A percentile compares a stretch with the other conserved stretches of the same genome.
These are phyloP conservation scores for Talaromyces sp. DNA, from an alignment of 2,329 filamentous ascomycete species.

Conservation along the genomic window DNA sequence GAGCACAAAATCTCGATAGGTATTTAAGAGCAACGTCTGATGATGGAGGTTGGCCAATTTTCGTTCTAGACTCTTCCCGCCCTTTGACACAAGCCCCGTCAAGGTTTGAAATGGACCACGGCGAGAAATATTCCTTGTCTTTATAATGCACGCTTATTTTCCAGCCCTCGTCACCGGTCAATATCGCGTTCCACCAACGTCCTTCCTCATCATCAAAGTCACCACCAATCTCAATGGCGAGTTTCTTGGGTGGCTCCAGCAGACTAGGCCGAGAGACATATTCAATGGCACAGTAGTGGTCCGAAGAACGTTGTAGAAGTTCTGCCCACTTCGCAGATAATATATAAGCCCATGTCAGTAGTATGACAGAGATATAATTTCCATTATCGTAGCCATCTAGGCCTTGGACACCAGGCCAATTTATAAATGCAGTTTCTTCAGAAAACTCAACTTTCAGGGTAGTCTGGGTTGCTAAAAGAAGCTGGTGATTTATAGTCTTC, in stretches of 20 bases:
- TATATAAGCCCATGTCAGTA: constrained; percentile 23
- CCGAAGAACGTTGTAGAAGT: constrained; percentile 15
- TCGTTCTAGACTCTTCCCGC: not conserved
- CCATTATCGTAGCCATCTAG: constrained; percentile 14
- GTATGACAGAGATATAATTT: constrained; percentile 19
- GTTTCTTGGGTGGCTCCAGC: no score
- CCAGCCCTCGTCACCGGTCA: not conserved
- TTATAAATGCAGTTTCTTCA: not conserved
- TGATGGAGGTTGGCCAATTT: not conserved
- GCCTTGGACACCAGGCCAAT: not conserved
- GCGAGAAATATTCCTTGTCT: not conserved
- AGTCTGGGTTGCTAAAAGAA: not conserved
- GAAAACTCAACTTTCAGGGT: not conserved
- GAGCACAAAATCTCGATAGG: not conserved
- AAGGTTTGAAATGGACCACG: not conserved
- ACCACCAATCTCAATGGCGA: not conserved
- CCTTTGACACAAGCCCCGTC: not conserved
- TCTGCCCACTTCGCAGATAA: constrained; percentile 21
- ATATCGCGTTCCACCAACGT: not conserved
- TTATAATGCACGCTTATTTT: not conserved
- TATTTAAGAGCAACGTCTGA: not conserved
- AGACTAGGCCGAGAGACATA: not conserved
- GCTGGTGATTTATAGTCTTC: no score
- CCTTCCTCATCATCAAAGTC: not conserved
- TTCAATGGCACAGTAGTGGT: constrained; percentile 13